Percentiles rank a stretch among this genome's conserved stretches.
phyloP scores from a whole-genome alignment of 176 grass and related monocot genomes.

The Ensete glaucum region DNA sequence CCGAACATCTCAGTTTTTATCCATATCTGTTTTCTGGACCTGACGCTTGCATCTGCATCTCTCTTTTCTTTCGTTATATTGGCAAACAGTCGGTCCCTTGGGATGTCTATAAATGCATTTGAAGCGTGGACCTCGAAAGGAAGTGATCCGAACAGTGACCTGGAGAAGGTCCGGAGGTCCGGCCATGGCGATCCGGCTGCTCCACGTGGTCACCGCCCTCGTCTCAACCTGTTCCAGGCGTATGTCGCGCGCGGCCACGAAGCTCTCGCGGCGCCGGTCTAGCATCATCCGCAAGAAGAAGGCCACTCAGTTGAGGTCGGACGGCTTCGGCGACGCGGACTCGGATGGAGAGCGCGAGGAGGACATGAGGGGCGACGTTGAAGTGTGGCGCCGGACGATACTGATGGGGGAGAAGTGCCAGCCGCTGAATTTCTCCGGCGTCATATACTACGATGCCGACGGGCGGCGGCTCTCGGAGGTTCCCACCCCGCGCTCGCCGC shows the following conservation, averaged over 20 bases:
- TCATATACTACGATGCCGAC: constrained; percentile 67
- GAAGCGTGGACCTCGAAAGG: no score
- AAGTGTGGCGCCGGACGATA: constrained; percentile 49
- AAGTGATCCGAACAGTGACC: not conserved
- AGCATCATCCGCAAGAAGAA: not conserved
- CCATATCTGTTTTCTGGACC: no score
- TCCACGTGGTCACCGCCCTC: not conserved
- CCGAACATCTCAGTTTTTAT: no score
- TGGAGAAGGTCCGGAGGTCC: not conserved
- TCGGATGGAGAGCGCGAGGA: not conserved
- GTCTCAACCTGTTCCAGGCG: not conserved
- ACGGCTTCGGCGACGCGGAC: not conserved
- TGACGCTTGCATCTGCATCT: no score
- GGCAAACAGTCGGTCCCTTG: no score
- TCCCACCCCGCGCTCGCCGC: constrained; percentile 17
- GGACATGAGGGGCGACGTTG: not conserved
- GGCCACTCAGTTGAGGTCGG: not conserved
- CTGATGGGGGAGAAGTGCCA: constrained; percentile 47
- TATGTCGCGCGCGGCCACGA: not conserved
- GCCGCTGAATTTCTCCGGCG: constrained; percentile 50
- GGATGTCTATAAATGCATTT: not conserved
- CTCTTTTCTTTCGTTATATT: no score
- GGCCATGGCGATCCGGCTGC: not conserved
- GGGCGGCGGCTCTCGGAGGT: constrained; percentile 26
- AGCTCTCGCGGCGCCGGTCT: not conserved